phyloP scores from a whole-genome alignment of 345 rosid species.

The Syzygium aromaticum region DNA sequence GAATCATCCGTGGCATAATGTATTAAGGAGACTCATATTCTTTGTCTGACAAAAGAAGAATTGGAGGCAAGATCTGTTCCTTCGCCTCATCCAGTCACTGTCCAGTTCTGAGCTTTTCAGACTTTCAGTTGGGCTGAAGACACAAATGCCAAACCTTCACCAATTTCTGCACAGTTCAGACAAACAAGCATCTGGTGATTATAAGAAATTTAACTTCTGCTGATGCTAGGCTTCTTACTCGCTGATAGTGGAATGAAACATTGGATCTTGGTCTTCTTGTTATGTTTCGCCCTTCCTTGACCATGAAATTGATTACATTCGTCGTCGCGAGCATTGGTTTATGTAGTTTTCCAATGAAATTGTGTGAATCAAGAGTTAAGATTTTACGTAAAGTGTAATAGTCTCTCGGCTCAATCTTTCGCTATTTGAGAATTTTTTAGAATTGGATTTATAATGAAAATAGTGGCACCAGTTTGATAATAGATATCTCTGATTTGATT shows the following conservation, averaged over 20 bases:
- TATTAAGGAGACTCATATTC: not conserved
- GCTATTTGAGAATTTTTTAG: not conserved
- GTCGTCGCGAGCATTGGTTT: not conserved
- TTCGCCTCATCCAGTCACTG: slow-evolving; percentile 3
- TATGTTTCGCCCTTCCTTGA: not conserved
- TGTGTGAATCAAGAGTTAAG: not conserved
- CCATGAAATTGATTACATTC: not conserved
- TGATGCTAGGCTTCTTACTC: slow-evolving; percentile 2
- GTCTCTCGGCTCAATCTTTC: not conserved
- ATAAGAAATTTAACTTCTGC: slow-evolving; percentile 21
- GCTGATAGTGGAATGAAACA: slow-evolving; percentile 3
- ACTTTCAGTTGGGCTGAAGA: slow-evolving; percentile 29
- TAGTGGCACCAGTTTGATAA: not conserved
- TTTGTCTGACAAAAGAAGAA: not conserved
- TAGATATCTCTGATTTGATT: not conserved
- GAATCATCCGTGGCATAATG: slow-evolving; percentile 5
- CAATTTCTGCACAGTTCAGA: slow-evolving; percentile 18
- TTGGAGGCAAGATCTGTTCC: slow-evolving; percentile 10
- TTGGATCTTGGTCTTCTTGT: not conserved
- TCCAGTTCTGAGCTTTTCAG: slow-evolving; percentile 15
- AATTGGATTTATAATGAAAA: not conserved
- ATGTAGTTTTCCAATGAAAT: not conserved
- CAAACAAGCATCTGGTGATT: slow-evolving; percentile 23
- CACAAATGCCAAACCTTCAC: slow-evolving; percentile 14
- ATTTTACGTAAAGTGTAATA: not conserved